Evolutionary conservation across 1,284 basidiomycete species (phyloP), one percentile per base, ranked within the genome.

Genomic region (Gastroboletus turbinatus): DNA sequence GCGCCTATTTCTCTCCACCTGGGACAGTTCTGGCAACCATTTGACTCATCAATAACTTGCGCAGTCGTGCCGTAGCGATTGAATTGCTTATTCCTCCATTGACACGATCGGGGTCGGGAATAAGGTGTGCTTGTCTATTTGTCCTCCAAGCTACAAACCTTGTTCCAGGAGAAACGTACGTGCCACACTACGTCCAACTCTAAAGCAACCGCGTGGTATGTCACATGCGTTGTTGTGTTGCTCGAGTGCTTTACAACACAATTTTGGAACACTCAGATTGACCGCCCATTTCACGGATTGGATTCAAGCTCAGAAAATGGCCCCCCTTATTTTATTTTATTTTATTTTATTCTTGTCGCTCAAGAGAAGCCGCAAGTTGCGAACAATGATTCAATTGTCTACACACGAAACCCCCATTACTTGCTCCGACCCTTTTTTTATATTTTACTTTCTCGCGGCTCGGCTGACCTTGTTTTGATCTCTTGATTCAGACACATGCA

Each of bases 11-110:
- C 14, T 46, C 44, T 9, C 2, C 35, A 30, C n/a, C 30, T 43
- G 23, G 32, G 13, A 38, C 27, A 46, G 16, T 38, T 33, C 42
- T 53, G 53, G 53, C 55, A 61, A 51, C 19, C 46, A 29, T 50
- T 25, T 50, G 47, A 40, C n/a, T n/a, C 48, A 43, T 56, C 50
- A 49, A 63, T 55, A 66, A 55, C 47, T 54, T 54, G 49, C 58
- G 44, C 17, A 39, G 36, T 33, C 46, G 23, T 67, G 53, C 57
- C 55, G 59, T 64, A 62, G 61, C 59, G 55, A 69, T 44, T 67
- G 65, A 70, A 67, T 70, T 69, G 64, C 56, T 62, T 66, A 63
- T 54, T 45, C 35, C 17, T 43, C 49, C 42, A 27, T 36, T 49
- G 52, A 56, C 52, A 50, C 52, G 42, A 50, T 38, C 29, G 27